Evolutionary conservation across 805 yeast genomes (phyloP).

Genomic region (Saturnispora bothae): DNA sequence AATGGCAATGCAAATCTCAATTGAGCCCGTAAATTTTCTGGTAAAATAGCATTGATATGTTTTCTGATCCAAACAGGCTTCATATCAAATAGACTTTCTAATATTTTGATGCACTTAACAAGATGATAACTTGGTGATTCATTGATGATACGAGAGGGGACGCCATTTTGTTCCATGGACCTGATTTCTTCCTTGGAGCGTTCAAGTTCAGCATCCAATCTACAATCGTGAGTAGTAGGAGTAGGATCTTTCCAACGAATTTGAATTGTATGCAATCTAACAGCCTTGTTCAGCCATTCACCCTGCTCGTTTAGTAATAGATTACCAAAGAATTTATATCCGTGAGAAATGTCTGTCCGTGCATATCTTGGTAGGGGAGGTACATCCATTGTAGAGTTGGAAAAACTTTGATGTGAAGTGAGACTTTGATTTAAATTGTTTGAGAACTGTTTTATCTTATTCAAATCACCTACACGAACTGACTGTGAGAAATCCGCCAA

Average conservation of each 20-base stretch:
- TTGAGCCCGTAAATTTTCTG: conserved; percentile 33
- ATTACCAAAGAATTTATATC: conserved; percentile 69
- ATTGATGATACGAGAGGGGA: conserved; percentile 17
- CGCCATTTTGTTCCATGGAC: conserved; percentile 18
- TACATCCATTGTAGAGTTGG: conserved; percentile 38
- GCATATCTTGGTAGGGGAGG: conserved; percentile 87
- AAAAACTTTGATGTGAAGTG: conserved; percentile 10
- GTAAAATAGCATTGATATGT: conserved; percentile 50
- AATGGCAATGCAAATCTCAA: conserved; percentile 75
- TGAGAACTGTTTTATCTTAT: conserved; percentile 32
- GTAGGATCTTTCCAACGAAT: conserved; percentile 37
- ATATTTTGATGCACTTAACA: conserved; percentile 34
- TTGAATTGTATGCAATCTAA: conserved; percentile 45
- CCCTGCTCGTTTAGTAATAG: conserved; percentile 53
- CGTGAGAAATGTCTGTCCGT: conserved; percentile 62
- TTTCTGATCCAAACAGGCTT: conserved; percentile 84
- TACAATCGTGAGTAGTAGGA: conserved; percentile 42
- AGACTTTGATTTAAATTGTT: conserved; percentile 17
- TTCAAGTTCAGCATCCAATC: conserved; percentile 36
- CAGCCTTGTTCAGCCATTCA: conserved; percentile 31
- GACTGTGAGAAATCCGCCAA: conserved; percentile 31
- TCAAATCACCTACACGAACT: conserved; percentile 32
- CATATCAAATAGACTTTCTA: conserved; percentile 42
- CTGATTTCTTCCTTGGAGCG: conserved; percentile 27
- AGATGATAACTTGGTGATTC: conserved; percentile 27